Conservation (phyloP, 192 early-diverging fungal genomes). For the Jimgerdemannia lactiflua region DNA sequence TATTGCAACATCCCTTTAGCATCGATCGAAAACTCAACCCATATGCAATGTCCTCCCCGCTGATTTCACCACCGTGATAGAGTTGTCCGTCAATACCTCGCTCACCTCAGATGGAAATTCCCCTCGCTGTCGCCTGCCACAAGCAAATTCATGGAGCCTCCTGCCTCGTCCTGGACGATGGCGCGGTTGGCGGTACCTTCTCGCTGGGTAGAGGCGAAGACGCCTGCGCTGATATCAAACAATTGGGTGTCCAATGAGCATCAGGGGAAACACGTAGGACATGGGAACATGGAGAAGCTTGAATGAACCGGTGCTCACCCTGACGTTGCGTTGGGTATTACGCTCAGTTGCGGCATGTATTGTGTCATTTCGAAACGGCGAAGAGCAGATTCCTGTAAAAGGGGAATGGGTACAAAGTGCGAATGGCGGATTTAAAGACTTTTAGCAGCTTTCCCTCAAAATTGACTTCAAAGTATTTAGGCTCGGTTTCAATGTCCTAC, state of each 20-base stretch:
- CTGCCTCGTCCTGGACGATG: constrained; percentile 9
- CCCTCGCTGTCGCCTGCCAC: constrained; percentile 17
- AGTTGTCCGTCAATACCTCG: background rate
- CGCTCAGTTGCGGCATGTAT: background rate
- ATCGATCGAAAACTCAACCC: no score
- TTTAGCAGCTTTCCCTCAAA: no score
- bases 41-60: no score
- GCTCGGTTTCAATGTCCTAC: background rate
- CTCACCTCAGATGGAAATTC: constrained; percentile 24
- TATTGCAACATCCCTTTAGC: background rate
- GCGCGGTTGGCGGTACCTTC: background rate
- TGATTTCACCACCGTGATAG: background rate
- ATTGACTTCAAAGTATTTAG: no score
- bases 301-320: background rate
- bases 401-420: background rate
- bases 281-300: no score
- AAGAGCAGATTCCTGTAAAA: background rate
- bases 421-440: background rate
- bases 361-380: background rate
- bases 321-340: background rate
- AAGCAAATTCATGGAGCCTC: constrained; percentile 11
- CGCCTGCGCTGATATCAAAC: background rate
- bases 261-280: no score
- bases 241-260: no score
- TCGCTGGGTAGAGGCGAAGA: background rate